phyloP scores from a whole-genome alignment of 768 basidiomycete species.

The Sistotremastrum suecicum region DNA sequence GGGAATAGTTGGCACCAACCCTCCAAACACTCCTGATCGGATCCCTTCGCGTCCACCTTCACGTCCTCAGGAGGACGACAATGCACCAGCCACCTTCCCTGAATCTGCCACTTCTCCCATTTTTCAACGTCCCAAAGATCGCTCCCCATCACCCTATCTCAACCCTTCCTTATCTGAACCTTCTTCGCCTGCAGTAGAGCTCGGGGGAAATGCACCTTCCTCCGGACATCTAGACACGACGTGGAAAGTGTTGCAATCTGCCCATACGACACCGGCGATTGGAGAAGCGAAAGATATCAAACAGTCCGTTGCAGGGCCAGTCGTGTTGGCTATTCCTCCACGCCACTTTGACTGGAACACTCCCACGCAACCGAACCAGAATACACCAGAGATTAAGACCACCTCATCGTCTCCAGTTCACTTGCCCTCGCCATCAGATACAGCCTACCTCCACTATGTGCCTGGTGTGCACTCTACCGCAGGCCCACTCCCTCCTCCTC shows the following conservation, averaged over 20 bases:
- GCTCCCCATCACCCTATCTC: constrained; percentile 17
- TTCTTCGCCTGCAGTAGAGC: not conserved
- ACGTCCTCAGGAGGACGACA: not conserved
- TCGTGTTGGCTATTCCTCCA: constrained; percentile 35
- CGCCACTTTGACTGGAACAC: constrained; percentile 14
- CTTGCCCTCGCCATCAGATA: not conserved
- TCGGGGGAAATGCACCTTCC: not conserved
- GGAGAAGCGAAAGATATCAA: constrained; percentile 47
- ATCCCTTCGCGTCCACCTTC: not conserved
- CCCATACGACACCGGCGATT: constrained; percentile 39
- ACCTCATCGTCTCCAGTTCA: not conserved
- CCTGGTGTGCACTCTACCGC: constrained; percentile 51
- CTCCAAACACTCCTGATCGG: constrained; percentile 16
- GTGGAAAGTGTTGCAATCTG: no score
- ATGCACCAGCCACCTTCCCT: not conserved
- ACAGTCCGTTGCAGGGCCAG: constrained; percentile 47
- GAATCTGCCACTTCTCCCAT: constrained; percentile 18
- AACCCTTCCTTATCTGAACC: constrained; percentile 9
- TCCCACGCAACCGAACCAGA: constrained; percentile 3
- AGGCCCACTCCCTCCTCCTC: constrained; percentile 60
- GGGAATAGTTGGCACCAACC: constrained; percentile 36
- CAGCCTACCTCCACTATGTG: constrained; percentile 8
- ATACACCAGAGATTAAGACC: not conserved
- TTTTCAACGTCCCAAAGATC: constrained; percentile 23
- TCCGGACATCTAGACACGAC: not conserved